Evolutionary conservation across 192 early-diverging fungal genomes (phyloP).

Genomic region (Gamsiella multidivaricata): DNA sequence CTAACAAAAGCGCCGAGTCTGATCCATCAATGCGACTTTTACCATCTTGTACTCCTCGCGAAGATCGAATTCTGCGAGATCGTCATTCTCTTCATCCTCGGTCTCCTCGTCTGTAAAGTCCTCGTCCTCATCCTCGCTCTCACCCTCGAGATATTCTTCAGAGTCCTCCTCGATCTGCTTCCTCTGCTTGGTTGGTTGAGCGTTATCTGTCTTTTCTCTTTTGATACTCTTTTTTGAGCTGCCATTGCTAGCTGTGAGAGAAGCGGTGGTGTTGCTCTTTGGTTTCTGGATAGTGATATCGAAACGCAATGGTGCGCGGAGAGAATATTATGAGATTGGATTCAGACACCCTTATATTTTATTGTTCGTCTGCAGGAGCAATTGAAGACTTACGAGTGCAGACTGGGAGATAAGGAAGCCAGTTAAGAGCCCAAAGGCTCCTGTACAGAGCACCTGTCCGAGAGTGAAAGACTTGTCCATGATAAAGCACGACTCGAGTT

Average conservation of each 20-base stretch:
- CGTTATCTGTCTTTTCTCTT: slow-evolving; percentile 10
- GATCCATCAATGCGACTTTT: background rate
- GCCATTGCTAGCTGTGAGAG: too few relatives aligned
- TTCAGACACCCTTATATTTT: too few relatives aligned
- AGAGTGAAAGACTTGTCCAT: slow-evolving; percentile 54
- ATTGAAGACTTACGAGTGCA: slow-evolving; percentile 12
- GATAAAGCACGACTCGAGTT: too few relatives aligned
- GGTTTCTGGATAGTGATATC: too few relatives aligned
- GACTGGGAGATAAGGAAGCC: slow-evolving; percentile 32
- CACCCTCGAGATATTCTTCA: slow-evolving; percentile 19
- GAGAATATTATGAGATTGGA: too few relatives aligned
- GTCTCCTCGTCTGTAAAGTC: slow-evolving; percentile 34
- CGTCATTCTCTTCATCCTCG: slow-evolving; percentile 43
- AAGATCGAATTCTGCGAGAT: slow-evolving; percentile 30
- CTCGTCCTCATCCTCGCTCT: slow-evolving; percentile 14
- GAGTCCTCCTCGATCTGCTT: slow-evolving; percentile 40
- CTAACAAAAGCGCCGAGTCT: background rate
- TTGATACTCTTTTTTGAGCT: background rate
- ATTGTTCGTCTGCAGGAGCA: too few relatives aligned
- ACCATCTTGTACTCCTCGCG: slow-evolving; percentile 48
- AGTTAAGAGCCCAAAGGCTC: slow-evolving; percentile 41
- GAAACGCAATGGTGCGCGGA: too few relatives aligned
- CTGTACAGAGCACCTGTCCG: slow-evolving; percentile 40
- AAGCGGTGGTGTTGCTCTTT: too few relatives aligned
- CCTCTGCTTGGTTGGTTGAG: background rate